Base-by-base conservation (phyloP, 1,284 basidiomycete species). In the Polyporus tsugae region DNA sequence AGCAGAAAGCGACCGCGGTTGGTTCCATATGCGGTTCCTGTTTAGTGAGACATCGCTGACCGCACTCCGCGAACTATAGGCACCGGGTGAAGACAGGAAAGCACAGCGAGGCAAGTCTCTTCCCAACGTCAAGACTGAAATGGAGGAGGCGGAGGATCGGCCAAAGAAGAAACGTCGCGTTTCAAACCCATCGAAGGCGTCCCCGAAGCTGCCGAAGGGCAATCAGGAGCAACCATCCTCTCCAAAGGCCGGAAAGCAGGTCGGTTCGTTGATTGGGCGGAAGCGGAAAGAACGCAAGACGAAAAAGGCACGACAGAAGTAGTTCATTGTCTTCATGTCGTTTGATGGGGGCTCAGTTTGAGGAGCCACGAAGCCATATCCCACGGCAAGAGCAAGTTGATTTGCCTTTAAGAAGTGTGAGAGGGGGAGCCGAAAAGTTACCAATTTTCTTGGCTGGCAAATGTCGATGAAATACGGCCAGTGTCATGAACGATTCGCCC, bases 251-350 rank as follows among this genome's bases (percentile, higher is more conserved):
- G 59, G 36, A 4, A 73, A 73, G 9, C 66, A 73, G 38, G 55
- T 81, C 52, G 78, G 79, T 17, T 76, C 76, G n/a, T 57, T 81
- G 22, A 81, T 80, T 62, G 80, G 80, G 33, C 76, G 77, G 65
- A 81, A 80, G 68, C 75, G 79, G 61, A 81, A 78, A 64, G 78
- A 79, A 64, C 74, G 75, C 62, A 78, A 75, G 63, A 67, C 70
- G 38, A 78, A 79, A 66, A 72, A 71, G 61, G 35, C 65, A 9
- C 64, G 67, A 58, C 60, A 62, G 38, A 68, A 72, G 53, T 72
- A 72, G 67, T 39, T 39, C 7, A 11, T 22, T 35, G 44, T 52
- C 15, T 46, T 17, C 46, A 38, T 15, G 35, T 25, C n/a, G 10
- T 49, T 25, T 25, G 6, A 11, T 49, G 22, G 1, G 29, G 29